Conservation (phyloP, 2,329 filamentous ascomycete species). For the Neoarthrinium moseri region DNA sequence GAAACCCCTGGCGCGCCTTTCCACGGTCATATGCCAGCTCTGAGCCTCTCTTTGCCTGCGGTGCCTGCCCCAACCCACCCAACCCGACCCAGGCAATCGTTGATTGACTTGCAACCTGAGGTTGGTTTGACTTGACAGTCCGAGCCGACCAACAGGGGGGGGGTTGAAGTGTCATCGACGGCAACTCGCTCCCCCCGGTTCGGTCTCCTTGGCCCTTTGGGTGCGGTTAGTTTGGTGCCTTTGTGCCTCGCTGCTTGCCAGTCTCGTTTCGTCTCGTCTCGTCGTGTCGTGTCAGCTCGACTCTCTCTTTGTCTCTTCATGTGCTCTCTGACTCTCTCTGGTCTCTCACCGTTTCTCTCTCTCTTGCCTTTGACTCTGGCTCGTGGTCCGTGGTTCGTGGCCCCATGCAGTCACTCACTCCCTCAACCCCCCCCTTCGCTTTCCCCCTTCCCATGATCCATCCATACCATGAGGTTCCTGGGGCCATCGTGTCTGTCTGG, state of each 20-base stretch:
- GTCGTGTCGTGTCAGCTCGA: background rate
- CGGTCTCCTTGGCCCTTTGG: no score
- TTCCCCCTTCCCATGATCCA: background rate
- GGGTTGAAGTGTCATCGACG: background rate
- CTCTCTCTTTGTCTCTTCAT: background rate
- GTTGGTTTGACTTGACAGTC: background rate
- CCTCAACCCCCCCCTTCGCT: background rate
- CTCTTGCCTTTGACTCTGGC: constrained; percentile 1
- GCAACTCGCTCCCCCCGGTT: no score
- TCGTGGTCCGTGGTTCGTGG: background rate
- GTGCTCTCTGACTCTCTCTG: background rate
- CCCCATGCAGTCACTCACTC: background rate
- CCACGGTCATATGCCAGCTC: no score
- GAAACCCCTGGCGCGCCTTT: no score
- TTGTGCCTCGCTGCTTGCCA: background rate
- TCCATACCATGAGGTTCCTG: no score
- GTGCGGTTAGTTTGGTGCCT: background rate
- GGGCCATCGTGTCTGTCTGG: no score
- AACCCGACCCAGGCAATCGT: no score
- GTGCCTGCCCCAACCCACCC: no score
- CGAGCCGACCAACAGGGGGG: no score
- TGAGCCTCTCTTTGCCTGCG: no score
- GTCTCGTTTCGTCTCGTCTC: background rate
- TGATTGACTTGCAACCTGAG: no score
- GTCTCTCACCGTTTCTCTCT: background rate